Base-by-base conservation (phyloP, 1,284 basidiomycete species). In the Somion occarium region DNA sequence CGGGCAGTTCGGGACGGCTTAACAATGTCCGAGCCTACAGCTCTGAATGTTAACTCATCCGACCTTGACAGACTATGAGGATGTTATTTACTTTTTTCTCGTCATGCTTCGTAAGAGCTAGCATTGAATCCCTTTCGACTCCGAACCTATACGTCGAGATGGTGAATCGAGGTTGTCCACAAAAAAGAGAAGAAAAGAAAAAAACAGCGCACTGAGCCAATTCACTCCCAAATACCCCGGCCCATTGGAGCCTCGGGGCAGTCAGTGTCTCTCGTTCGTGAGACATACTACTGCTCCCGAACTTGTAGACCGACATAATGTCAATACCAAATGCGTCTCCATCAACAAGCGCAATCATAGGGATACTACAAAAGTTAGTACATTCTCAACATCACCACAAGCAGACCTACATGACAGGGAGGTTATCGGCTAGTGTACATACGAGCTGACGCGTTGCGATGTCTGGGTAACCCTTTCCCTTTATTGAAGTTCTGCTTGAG, bases 401-500 rank as follows among this genome's bases (percentile, higher is more conserved):
- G 30, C 15, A 7, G 18, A 44, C 67, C 55, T 59, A 79, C 82
- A 62, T 54, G 3, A 62, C 50, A 3, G 88, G 85, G 23, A 91
- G 75, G 38, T 77, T 77, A 47, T 83, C 76, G 1, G 85, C 80
- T 1, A 96, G 72, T 1, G 77, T 79, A 51, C 82, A 82, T 43
- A 93, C 78, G 3, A 97, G 73, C 56, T 93, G 84, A 7, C 92
- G 79, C 1, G 94, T 95, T 1, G 92, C 85, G 1, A 96, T 66
- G 62, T 97, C 94, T 0, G 94, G 93, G 67, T 95, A 97, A 1
- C 94, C 94, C 68, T 96, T 96, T 2, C 94, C 94, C 92, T 94
- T 59, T n/a, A n/a, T n/a, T n/a, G n/a, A n/a, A n/a, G n/a, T n/a
- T n/a, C n/a, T n/a, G n/a, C n/a, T n/a, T n/a, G n/a, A n/a, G n/a